phyloP scores from a whole-genome alignment of 768 basidiomycete species.

The Sporobolomyces roseus region DNA sequence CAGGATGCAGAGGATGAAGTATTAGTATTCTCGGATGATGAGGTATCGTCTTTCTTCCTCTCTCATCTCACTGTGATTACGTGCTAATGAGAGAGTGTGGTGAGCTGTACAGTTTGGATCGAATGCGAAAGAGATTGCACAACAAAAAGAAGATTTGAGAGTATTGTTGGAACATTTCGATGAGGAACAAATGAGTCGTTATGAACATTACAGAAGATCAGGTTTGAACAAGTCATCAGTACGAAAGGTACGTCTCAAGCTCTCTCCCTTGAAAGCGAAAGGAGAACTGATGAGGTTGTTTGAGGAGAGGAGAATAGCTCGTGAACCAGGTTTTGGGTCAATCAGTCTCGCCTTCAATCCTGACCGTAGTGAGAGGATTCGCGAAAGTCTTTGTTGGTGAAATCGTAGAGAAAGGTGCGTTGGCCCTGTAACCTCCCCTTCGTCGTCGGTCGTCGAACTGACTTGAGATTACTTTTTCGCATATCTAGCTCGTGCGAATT shows the following conservation, averaged over 20 bases:
- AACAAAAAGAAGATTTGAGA: slow-evolving; percentile 51
- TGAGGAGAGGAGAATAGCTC: slow-evolving; percentile 63
- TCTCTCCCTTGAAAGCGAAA: background rate
- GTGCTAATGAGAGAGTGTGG: background rate
- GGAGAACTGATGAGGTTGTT: background rate
- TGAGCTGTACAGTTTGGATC: slow-evolving; percentile 26
- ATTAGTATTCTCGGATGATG: slow-evolving; percentile 35
- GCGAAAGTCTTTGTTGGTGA: slow-evolving; percentile 90
- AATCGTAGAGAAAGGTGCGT: slow-evolving; percentile 77
- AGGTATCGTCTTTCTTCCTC: slow-evolving; percentile 6
- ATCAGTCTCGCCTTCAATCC: slow-evolving; percentile 78
- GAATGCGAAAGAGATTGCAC: slow-evolving; percentile 34
- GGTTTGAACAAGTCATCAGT: slow-evolving; percentile 78
- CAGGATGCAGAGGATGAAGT: slow-evolving; percentile 28
- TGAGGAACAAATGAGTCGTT: slow-evolving; percentile 76
- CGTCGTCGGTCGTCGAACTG: background rate
- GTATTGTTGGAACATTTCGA: slow-evolving; percentile 85
- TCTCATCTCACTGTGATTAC: background rate
- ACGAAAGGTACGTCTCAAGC: slow-evolving; percentile 57
- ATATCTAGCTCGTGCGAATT: slow-evolving; percentile 65
- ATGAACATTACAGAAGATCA: slow-evolving; percentile 79
- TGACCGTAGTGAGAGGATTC: slow-evolving; percentile 76
- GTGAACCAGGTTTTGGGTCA: slow-evolving; percentile 76
- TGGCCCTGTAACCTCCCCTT: background rate
- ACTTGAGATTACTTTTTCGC: no score